These are phyloP conservation scores for Rasamsonia emersonii DNA, from an alignment of 2,329 filamentous ascomycete genomes.

Conservation along the genomic window DNA sequence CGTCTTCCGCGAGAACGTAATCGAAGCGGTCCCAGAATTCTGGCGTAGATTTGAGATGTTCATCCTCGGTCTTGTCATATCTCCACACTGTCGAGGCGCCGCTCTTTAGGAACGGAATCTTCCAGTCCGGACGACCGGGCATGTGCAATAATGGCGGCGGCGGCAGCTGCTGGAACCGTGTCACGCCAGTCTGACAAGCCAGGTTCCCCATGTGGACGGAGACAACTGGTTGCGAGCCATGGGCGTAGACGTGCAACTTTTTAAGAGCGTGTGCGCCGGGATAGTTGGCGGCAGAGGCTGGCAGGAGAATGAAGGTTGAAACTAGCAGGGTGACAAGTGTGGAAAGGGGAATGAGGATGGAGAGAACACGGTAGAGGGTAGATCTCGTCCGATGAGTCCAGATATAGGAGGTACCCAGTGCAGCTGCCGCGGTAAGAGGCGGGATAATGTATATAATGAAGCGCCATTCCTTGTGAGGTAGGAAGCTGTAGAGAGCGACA, in stretches of 20 bases:
- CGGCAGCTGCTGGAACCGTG: slow-evolving; percentile 46
- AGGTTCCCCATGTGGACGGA: slow-evolving; percentile 52
- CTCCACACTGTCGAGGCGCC: slow-evolving; percentile 33
- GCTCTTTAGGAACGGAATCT: no score
- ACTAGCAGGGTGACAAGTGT: slow-evolving; percentile 51
- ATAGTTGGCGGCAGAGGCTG: slow-evolving; percentile 83
- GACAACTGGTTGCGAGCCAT: slow-evolving; percentile 19
- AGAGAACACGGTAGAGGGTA: slow-evolving; percentile 45
- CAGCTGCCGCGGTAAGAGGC: slow-evolving; percentile 66
- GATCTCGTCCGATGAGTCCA: slow-evolving; percentile 59
- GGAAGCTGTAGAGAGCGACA: slow-evolving; percentile 70
- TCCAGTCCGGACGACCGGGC: neutral
- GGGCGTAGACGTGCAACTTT: slow-evolving; percentile 26
- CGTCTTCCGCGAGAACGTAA: slow-evolving; percentile 47
- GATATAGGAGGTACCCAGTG: slow-evolving; percentile 63
- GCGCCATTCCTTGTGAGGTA: slow-evolving; percentile 92
- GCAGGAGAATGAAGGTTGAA: slow-evolving; percentile 63
- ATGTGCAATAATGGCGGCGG: slow-evolving; percentile 11
- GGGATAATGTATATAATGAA: slow-evolving; percentile 89
- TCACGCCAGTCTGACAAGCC: slow-evolving; percentile 55
- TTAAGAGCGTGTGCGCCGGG: slow-evolving; percentile 75
- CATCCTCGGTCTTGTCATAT: slow-evolving; percentile 55
- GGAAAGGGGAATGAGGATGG: slow-evolving; percentile 50
- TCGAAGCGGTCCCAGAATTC: slow-evolving; percentile 52
- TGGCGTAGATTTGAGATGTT: slow-evolving; percentile 37